A percentile compares a stretch with the other conserved stretches of the same genome.
phyloP scores from a whole-genome alignment of 2,329 filamentous ascomycete genomes.

The Aspergillus sp. region DNA sequence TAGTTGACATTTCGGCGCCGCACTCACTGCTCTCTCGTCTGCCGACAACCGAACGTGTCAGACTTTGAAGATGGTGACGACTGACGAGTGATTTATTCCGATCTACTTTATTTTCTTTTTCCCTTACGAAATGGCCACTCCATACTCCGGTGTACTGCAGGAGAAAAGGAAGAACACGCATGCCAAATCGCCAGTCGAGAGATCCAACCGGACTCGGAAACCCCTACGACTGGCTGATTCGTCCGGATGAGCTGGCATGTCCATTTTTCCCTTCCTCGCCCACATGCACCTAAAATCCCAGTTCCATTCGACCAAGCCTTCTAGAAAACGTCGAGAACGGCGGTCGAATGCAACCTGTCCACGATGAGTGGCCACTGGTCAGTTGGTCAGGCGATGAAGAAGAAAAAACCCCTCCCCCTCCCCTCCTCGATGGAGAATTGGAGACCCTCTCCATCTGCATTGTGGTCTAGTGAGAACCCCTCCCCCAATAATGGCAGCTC shows the following conservation, averaged over 20 bases:
- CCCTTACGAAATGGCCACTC: background rate
- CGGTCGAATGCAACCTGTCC: slow-evolving; percentile 7
- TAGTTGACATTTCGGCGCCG: background rate
- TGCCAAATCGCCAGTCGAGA: background rate
- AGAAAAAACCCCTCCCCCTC: background rate
- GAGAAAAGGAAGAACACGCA: too few relatives aligned
- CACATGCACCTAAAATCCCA: slow-evolving; percentile 6
- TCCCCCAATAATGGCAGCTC: background rate
- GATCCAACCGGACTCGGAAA: background rate
- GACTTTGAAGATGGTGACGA: background rate
- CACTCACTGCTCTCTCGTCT: background rate
- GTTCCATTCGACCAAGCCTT: slow-evolving; percentile 27
- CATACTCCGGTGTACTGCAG: too few relatives aligned
- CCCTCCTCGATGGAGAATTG: background rate
- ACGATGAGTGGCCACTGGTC: background rate
- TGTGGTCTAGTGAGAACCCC: background rate
- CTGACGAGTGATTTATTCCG: background rate
- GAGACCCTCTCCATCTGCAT: background rate
- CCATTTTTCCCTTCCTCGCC: background rate
- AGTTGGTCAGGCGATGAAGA: background rate
- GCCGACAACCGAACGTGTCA: slow-evolving; percentile 1
- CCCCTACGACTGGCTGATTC: background rate
- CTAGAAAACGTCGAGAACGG: slow-evolving; percentile 38
- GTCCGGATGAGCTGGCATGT: background rate
- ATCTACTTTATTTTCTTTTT: background rate